Base-by-base conservation (phyloP, 225 moss, liverwort and hornwort genomes). In the Rhytidiadelphus loreus region DNA sequence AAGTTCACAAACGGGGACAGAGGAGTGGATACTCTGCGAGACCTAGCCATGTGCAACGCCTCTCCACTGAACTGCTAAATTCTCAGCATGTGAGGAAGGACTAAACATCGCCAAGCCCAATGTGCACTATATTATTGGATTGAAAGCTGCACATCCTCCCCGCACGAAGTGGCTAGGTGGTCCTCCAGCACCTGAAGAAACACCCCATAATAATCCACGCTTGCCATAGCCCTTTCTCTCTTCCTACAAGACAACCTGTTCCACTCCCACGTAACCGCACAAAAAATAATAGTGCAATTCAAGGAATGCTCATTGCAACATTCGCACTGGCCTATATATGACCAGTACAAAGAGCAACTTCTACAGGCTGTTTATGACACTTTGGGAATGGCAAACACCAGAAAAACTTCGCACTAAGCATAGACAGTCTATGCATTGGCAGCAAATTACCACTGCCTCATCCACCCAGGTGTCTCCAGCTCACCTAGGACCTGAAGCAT, bases 401-500 rank as follows among this genome's bases (percentile, higher is more conserved):
- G 86, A 87, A 74, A 80, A 78, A 71, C 72, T 86, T 88, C 50
- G 86, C 86, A 83, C 89, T 81, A 70, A 43, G 89, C 81, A 89
- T 80, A 84, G 88, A 89, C 87, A 89, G 66, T 59, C 89, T 83
- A 59, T 59, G 71, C 70, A 86, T 62, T 88, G 88, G 86, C 80
- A 91, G 90, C 64, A 84, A 33, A 85, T 88, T 74, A 79, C 84
- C 89, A 81, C 82, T 90, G 88, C 90, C 91, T 84, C 52, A 87
- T 56, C 89, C 87, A 82, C 88, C 91, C 90, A 78, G 83, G 83
- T 69, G 80, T 80, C 90, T 90, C 80, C 75, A 90, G 82, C 89
- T 90, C 91, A 91, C 93, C 90, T 89, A 90, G 59, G 83, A 93
- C 87, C 90, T 87, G 89, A 92, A 87, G 91, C 89, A 87, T 59